Percentiles rank a stretch among this genome's conserved stretches.
These are phyloP conservation scores for Gymnopilus junonius DNA, from an alignment of 768 basidiomycete genomes.

Conservation along the genomic window DNA sequence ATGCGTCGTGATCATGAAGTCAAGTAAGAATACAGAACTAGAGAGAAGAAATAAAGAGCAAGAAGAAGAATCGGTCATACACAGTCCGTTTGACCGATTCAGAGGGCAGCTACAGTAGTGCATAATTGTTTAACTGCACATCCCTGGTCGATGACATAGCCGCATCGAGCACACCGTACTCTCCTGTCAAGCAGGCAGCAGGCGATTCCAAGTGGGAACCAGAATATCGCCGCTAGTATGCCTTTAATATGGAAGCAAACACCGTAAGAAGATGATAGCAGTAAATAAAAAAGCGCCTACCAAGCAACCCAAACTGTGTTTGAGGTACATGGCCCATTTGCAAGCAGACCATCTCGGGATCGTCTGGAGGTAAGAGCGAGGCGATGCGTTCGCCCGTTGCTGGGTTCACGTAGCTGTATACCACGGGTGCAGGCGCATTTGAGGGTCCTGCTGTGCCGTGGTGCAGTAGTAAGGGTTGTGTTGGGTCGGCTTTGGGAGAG, in stretches of 20 bases:
- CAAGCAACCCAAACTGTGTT: conserved; percentile 72
- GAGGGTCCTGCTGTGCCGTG: conserved; percentile 20
- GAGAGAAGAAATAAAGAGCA: not conserved
- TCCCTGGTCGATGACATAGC: conserved; percentile 46
- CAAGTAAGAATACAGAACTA: not conserved
- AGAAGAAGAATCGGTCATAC: not conserved
- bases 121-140: conserved; percentile 40
- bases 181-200: conserved; percentile 76
- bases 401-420: conserved; percentile 76
- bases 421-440: conserved; percentile 43
- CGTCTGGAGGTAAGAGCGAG: conserved; percentile 72
- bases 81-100: too few species aligned
- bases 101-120: not conserved
- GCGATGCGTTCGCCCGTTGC: conserved; percentile 57
- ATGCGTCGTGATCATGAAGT: not conserved
- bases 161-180: conserved; percentile 64
- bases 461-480: conserved; percentile 16
- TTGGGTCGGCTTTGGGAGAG: not conserved
- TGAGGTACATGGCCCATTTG: conserved; percentile 73
- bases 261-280: not conserved
- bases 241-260: conserved; percentile 43
- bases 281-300: conserved; percentile 40
- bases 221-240: conserved; percentile 79
- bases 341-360: conserved; percentile 87
- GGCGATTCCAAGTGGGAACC: conserved; percentile 86